A percentile compares a stretch with the other conserved stretches of the same genome.
phyloP scores from a whole-genome alignment of 2,329 filamentous ascomycete genomes.

The Cladobotryum mycophilum region DNA sequence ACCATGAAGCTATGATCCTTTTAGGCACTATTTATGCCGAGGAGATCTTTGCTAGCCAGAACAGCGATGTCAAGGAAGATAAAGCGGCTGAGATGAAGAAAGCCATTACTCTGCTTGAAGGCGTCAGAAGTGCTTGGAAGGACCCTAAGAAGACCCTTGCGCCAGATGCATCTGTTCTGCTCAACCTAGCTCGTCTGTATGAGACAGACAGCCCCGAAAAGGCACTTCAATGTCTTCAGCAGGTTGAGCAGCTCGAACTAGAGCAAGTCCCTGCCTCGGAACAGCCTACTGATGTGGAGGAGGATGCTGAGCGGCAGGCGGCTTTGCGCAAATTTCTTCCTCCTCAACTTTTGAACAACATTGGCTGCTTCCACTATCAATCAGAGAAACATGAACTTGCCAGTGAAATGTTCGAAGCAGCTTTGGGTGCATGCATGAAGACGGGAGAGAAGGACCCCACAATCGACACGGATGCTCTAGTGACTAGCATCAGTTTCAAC shows the following conservation, averaged over 20 bases:
- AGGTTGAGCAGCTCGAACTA: constrained; percentile 86
- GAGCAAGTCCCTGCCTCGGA: constrained; percentile 70
- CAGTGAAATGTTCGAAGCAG: constrained; percentile 86
- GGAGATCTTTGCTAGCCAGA: constrained; percentile 78
- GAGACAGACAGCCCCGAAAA: constrained; percentile 82
- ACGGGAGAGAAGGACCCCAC: constrained; percentile 68
- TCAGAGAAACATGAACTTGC: constrained; percentile 74
- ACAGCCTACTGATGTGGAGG: constrained; percentile 46
- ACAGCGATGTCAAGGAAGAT: constrained; percentile 71
- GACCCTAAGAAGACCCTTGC: constrained; percentile 78
- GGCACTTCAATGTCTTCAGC: constrained; percentile 82
- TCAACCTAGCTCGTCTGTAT: constrained; percentile 88
- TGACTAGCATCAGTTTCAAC: constrained; percentile 96
- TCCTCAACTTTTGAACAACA: constrained; percentile 92
- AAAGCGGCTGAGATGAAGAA: constrained; percentile 81
- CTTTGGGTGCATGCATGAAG: constrained; percentile 78
- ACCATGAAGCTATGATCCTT: constrained; percentile 83
- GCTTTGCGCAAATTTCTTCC: constrained; percentile 71
- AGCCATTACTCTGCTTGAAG: constrained; percentile 76
- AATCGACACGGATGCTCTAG: constrained; percentile 80
- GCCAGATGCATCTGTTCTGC: constrained; percentile 77
- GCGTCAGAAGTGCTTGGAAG: constrained; percentile 83
- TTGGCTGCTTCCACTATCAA: constrained; percentile 92
- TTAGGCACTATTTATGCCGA: constrained; percentile 90
- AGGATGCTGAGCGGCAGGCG: constrained; percentile 53